Evolutionary conservation across 2,329 filamentous ascomycete genomes (phyloP), one percentile per base, ranked within the genome.

Genomic region (Dactylellina drechsleri): DNA sequence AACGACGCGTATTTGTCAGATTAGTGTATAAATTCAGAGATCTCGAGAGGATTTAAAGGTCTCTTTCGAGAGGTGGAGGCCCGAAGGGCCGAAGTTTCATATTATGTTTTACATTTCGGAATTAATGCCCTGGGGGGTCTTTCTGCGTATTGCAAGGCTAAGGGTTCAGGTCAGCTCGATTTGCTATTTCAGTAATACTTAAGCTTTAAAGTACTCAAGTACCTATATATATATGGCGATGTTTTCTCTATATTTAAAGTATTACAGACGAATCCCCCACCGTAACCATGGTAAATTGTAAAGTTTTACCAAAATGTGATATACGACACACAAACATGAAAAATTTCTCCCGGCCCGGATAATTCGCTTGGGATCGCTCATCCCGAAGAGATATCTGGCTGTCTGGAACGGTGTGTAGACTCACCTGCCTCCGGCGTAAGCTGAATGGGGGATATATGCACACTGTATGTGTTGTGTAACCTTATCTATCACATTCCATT

Each of bases 381-480:
- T 47, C 43, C 16, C 43, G 16, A 47, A 47, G 16, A 47, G 15
- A 6, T 47, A 47, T 47, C 31, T 36, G 31, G 31, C 31, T 47
- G 7, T 47, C 16, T 47, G 43, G 1, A 47, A 7, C 41, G 6
- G 31, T 36, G 31, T 5, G 31, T 36, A 36, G 31, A 36, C 31
- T 7, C 31, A 7, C 31, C 31, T 36, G 31, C 31, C 31, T 23
- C 53, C 59, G 61, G 28, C 58, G 66, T 62, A 57, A 58, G 58
- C 66, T 71, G 66, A 71, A 71, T 57, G 66, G 66, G 12, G 52
- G 43, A 49, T 59, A 70, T 50, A 62, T 70, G 66, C 66, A 71
- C 52, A 52, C 45, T 64, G 57, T 57, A 57, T 75, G 71, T 68
- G 71, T 68, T 75, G 71, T 75, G 71, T 75, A 75, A 75, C 70